Conservation (phyloP, 257 asterid genomes). For the Prunella vulgaris region DNA sequence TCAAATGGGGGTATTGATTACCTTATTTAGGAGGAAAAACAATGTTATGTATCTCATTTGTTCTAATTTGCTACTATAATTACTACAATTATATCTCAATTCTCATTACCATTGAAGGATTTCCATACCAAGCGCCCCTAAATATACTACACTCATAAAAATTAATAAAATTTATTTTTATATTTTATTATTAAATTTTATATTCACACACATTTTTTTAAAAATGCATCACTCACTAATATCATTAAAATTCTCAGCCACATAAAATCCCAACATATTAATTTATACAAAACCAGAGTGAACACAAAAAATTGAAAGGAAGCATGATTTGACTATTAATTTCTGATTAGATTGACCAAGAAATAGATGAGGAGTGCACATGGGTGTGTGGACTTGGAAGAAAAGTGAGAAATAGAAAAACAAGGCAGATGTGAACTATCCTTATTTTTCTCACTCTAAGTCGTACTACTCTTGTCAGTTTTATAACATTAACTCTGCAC, state of each 20-base stretch:
- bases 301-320: background rate
- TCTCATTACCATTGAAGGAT: too few relatives aligned
- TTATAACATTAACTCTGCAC: background rate
- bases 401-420: background rate
- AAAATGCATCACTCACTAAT: too few relatives aligned
- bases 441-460: conserved; percentile 16
- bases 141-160: too few relatives aligned
- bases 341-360: background rate
- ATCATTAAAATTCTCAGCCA: background rate
- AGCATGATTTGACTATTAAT: background rate
- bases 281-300: background rate
- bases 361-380: conserved; percentile 25
- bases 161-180: too few relatives aligned
- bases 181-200: too few relatives aligned
- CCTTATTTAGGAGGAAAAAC: too few relatives aligned
- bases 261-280: background rate
- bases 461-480: conserved; percentile 26
- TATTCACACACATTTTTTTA: too few relatives aligned
- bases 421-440: conserved; percentile 29
- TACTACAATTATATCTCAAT: too few relatives aligned
- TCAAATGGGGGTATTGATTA: too few relatives aligned
- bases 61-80: too few relatives aligned
- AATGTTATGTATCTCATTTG: too few relatives aligned
- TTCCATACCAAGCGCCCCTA: too few relatives aligned
- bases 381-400: conserved; percentile 14